Percentiles rank a stretch among this genome's conserved stretches.
These are phyloP conservation scores for Coemansia sp. DNA, from an alignment of 371 early-diverging fungal species.

Conservation along the genomic window DNA sequence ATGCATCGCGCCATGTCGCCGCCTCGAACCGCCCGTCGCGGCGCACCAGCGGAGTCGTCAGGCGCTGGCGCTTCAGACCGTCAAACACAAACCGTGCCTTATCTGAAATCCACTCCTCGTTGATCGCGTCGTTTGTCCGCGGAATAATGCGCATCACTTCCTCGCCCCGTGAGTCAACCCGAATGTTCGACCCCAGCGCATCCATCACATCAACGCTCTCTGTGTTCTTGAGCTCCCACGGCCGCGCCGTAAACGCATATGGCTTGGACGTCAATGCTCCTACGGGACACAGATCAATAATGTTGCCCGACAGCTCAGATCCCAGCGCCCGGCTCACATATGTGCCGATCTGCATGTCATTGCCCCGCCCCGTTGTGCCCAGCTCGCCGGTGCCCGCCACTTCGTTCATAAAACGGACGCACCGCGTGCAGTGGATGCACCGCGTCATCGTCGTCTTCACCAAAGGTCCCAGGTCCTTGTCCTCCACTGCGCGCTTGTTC, in stretches of 20 bases:
- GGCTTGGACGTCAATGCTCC: conserved; percentile 97
- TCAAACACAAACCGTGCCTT: conserved; percentile 95
- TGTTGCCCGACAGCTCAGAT: conserved; percentile 96
- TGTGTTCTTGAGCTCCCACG: conserved; percentile 96
- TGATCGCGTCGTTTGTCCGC: conserved; percentile 92
- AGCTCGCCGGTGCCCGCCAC: conserved; percentile 94
- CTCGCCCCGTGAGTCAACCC: conserved; percentile 93
- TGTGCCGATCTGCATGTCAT: conserved; percentile 97
- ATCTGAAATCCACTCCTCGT: conserved; percentile 98
- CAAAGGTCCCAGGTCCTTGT: conserved; percentile 95
- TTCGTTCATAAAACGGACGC: conserved; percentile 97
- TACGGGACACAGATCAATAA: conserved; percentile 97
- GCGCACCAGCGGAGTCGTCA: conserved; percentile 88
- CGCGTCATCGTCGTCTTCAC: conserved; percentile 96
- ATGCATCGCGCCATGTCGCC: conserved; percentile 85
- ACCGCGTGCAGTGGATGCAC: conserved; percentile 98
- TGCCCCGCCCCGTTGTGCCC: conserved; percentile 94
- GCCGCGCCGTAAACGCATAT: conserved; percentile 89
- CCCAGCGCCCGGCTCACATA: conserved; percentile 86
- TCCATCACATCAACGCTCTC: conserved; percentile 95
- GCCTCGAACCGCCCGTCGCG: conserved; percentile 81
- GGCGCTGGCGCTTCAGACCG: conserved; percentile 92
- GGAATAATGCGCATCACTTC: conserved; percentile 97
- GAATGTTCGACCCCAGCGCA: conserved; percentile 92
- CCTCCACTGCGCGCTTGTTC: conserved; percentile 95